Evolutionary conservation across 495 filamentous ascomycete genomes (phyloP).

Genomic region (Letharia lupina): DNA sequence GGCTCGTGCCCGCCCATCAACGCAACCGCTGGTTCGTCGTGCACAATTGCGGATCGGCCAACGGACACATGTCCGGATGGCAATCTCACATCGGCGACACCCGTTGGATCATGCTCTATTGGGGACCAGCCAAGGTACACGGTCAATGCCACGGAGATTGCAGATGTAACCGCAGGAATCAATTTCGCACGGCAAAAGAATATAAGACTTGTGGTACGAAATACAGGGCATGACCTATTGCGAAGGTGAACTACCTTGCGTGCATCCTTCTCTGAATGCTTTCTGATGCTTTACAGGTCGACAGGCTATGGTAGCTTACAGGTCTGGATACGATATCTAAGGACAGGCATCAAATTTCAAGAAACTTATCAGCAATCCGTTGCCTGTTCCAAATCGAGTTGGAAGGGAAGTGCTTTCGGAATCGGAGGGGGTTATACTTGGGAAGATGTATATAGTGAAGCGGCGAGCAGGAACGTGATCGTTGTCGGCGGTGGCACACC

Average conservation of each 20-base stretch:
- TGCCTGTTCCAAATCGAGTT: constrained; percentile 21
- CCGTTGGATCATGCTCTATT: constrained; percentile 15
- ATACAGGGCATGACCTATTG: constrained; percentile 50
- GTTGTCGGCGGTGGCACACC: constrained; percentile 35
- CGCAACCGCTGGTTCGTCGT: constrained; percentile 16
- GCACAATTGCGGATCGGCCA: constrained; percentile 9
- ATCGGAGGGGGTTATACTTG: constrained; percentile 35
- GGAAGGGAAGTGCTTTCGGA: constrained; percentile 31
- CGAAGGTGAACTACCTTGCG: constrained; percentile 20
- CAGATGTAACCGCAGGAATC: constrained; percentile 31
- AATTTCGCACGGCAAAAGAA: constrained; percentile 45
- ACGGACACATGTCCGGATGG: background rate
- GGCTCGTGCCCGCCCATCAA: constrained; percentile 30
- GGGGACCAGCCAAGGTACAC: constrained; percentile 26
- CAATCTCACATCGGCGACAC: background rate
- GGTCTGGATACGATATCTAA: constrained; percentile 35
- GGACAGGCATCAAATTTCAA: constrained; percentile 29
- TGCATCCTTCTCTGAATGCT: background rate
- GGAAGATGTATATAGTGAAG: constrained; percentile 31
- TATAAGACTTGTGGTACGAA: constrained; percentile 56
- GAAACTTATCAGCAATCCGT: constrained; percentile 23
- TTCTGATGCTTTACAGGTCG: constrained; percentile 20
- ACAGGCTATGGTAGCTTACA: constrained; percentile 32
- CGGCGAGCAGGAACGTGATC: constrained; percentile 25
- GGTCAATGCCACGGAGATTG: constrained; percentile 26